Base-by-base conservation (phyloP, 768 basidiomycete species). In the Brasilioporus rufonigricans region DNA sequence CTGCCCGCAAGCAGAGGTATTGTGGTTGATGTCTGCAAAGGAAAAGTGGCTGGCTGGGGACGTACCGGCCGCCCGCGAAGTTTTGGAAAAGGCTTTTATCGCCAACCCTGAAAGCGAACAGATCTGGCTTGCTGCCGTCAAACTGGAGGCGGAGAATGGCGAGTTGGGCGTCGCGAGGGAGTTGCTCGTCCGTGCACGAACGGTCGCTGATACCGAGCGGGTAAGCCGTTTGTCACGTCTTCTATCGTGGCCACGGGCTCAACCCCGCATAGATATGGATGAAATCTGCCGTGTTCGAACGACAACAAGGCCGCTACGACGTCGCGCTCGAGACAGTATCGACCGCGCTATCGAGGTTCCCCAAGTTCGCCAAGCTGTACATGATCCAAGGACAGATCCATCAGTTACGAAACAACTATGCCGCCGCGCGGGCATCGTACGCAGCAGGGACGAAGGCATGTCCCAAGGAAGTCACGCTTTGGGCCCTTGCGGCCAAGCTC, bases 1-100 rank as follows among this genome's bases (percentile, higher is more conserved):
- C 66, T 96, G 93, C 63, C 97, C 96, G 0, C 92, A 94, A 61
- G 95, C 94, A 1, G 96, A 98, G 70, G 90, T 93, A 0, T 76
- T 99, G 6, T 98, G 97, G 97, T 80, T 98, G 31, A 98, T 98
- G 94, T 83, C 87, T 48, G 97, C 96, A 4, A 99, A 99, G 73
- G 96, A 98, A 75, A 91, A 93, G 69, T 99, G 96, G 96, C 67
- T 93, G 16, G 76, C 79, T 12, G 91, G 91, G 8, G 91, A 98
- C 64, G 91, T 98, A 14, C 83, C 87, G 2, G 89, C 86, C n/a
- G 93, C 97, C 2, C 88, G 94, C 33, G 84, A 86, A 60, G 89
- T 96, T 14, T 84, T 98, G 14, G 91, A 88, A 57, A 81, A 81
- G 36, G 93, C 97, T 0, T 98, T 98, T 77, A 83, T 89, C 48